Base-by-base conservation (phyloP, 495 filamentous ascomycete genomes). In the Stereocaulon alpinum region DNA sequence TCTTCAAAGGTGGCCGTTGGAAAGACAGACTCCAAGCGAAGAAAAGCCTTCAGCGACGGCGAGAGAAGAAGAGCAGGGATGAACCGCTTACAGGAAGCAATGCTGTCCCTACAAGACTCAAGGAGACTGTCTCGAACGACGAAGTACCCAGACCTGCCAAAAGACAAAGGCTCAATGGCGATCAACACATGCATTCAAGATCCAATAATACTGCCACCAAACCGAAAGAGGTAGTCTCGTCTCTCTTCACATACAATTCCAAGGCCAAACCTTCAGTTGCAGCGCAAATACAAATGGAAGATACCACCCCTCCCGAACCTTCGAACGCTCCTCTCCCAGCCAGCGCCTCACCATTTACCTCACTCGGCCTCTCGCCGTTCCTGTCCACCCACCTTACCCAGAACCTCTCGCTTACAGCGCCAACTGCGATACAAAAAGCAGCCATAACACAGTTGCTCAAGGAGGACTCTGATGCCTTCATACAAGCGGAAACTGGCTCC, bases 401-500 rank as follows among this genome's bases (percentile, higher is more conserved):
- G 2, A 96, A 95, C 68, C 79, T 98, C 43, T 82, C 87, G 53
- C 79, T 98, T 68, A 94, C 88, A 68, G 86, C 89, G 2, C 93
- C 93, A 17, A 98, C 93, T 0, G 90, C 87, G 6, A 96, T 98
- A 69, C 93, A 98, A 72, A 93, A 88, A 63, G 85, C 85, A 49
- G 86, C 90, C 0, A 85, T 98, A 47, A 78, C 86, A 17, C 80
- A 87, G 61, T 69, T 98, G 37, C 71, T 94, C 59, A 87, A 84
- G 55, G 86, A 87, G 45, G 86, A 96, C 65, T 82, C 78, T 42
- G 93, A 98, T 76, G 93, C 92, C 17, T 97, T 96, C 67, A 86
- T 98, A 29, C 93, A 96, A 70, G 94, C 94, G 15, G 87, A 98
- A 71, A 98, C 93, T 0, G 93, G 93, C 37, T 98, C 94, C 0